Evolutionary conservation across 2,329 filamentous ascomycete genomes (phyloP).

Genomic region (Dactylellina parvicollis): DNA sequence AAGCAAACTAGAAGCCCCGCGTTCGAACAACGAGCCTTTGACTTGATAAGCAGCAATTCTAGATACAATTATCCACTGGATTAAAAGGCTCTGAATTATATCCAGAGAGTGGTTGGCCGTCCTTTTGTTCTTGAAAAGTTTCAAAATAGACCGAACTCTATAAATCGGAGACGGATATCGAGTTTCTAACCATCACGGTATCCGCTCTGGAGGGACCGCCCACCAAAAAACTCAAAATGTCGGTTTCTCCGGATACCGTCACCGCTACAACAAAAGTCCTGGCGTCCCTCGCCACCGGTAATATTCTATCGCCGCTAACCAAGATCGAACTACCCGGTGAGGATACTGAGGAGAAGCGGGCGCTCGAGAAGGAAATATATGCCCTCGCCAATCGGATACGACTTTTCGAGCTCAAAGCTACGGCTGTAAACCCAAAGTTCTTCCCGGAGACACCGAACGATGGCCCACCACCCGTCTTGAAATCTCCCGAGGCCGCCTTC

Average conservation of each 20-base stretch:
- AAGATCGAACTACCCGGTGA: slow-evolving; percentile 79
- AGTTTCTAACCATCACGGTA: slow-evolving; percentile 3
- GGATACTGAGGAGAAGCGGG: slow-evolving; percentile 77
- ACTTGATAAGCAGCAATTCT: too few species aligned
- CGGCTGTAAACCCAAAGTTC: slow-evolving; percentile 65
- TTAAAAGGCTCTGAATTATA: too few species aligned
- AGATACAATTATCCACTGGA: too few species aligned
- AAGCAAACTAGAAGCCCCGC: not conserved
- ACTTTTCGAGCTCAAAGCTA: slow-evolving; percentile 79
- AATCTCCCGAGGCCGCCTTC: slow-evolving; percentile 18
- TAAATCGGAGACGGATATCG: not conserved
- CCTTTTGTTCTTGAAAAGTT: too few species aligned
- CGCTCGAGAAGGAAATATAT: slow-evolving; percentile 82
- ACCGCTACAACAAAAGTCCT: slow-evolving; percentile 64
- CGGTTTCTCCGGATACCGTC: slow-evolving; percentile 64
- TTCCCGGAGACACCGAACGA: slow-evolving; percentile 87
- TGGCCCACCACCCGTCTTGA: slow-evolving; percentile 58
- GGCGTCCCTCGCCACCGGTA: slow-evolving; percentile 63
- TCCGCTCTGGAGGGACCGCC: slow-evolving; percentile 48
- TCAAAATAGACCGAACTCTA: not conserved
- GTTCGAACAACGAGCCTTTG: too few species aligned
- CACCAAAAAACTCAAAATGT: slow-evolving; percentile 62
- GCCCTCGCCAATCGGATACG: slow-evolving; percentile 81
- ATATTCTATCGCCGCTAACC: slow-evolving; percentile 60
- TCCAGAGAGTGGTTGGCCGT: too few species aligned